Evolutionary conservation across 495 filamentous ascomycete genomes (phyloP).

Genomic region (Daldinia caldariorum): DNA sequence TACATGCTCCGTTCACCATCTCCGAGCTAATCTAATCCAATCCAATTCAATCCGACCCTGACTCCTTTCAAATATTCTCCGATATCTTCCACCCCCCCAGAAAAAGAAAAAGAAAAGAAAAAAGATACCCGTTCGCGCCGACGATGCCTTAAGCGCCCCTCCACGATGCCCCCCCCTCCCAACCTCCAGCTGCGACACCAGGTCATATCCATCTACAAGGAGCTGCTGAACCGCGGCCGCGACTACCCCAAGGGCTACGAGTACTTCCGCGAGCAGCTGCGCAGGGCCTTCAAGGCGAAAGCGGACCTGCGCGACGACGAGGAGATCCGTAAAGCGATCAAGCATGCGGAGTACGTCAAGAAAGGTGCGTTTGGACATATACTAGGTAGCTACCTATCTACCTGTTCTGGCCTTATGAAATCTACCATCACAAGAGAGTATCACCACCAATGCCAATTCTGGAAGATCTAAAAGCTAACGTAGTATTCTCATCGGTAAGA

Average conservation of each 20-base stretch:
- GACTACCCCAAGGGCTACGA: slow-evolving; percentile 88
- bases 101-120: too few species aligned
- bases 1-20: too few species aligned
- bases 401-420: not conserved
- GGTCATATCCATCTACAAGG: slow-evolving; percentile 94
- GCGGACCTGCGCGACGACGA: slow-evolving; percentile 73
- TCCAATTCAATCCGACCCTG: not conserved
- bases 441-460: too few species aligned
- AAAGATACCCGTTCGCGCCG: not conserved
- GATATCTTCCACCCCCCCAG: too few species aligned
- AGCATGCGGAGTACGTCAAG: slow-evolving; percentile 85
- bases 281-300: slow-evolving; percentile 84
- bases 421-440: not conserved
- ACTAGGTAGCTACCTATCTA: not conserved
- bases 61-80: not conserved
- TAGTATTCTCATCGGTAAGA: slow-evolving; percentile 58
- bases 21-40: too few species aligned
- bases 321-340: slow-evolving; percentile 78
- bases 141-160: not conserved
- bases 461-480: slow-evolving; percentile 6
- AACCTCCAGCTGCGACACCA: slow-evolving; percentile 73
- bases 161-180: slow-evolving; percentile 22
- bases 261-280: slow-evolving; percentile 83
- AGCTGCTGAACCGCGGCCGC: slow-evolving; percentile 83
- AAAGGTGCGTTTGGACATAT: slow-evolving; percentile 67